phyloP scores from a whole-genome alignment of 2,329 filamentous ascomycete species.

The Paecilomyces formosus region DNA sequence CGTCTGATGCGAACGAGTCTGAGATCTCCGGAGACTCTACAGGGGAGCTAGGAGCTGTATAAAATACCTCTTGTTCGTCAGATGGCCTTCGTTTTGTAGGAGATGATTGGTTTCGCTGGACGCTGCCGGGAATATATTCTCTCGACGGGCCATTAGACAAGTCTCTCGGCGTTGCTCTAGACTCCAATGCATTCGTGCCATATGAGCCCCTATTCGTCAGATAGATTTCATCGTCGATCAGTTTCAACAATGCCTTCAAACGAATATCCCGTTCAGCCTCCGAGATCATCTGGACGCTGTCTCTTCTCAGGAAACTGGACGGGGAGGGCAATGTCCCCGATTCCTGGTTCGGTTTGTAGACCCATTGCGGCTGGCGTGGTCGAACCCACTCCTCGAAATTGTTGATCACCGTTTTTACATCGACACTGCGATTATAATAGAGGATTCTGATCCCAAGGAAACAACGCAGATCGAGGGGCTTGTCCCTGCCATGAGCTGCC shows the following conservation, averaged over 20 bases:
- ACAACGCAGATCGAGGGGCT: conserved; percentile 14
- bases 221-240: conserved; percentile 26
- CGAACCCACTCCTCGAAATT: conserved; percentile 26
- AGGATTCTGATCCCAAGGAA: conserved; percentile 21
- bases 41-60: conserved; percentile 16
- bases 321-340: conserved; percentile 15
- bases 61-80: conserved; percentile 17
- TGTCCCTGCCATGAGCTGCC: conserved; percentile 5
- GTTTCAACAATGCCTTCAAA: conserved; percentile 17
- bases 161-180: conserved; percentile 3
- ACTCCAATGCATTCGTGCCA: conserved; percentile 2
- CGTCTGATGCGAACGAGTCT: conserved; percentile 6
- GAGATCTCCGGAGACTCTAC: conserved; percentile 4
- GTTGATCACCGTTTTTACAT: conserved; percentile 16
- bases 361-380: conserved; percentile 11
- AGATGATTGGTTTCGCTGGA: conserved; percentile 3
- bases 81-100: conserved; percentile 10
- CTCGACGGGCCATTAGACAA: conserved; percentile 7
- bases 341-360: conserved; percentile 19
- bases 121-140: conserved; percentile 4
- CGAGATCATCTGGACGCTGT: conserved; percentile 8
- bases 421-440: conserved; percentile 17
- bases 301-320: conserved; percentile 11
- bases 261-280: conserved; percentile 16
- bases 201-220: conserved; percentile 16